phyloP scores from a whole-genome alignment of 2,329 filamentous ascomycete genomes.

The Botrytis medusae region DNA sequence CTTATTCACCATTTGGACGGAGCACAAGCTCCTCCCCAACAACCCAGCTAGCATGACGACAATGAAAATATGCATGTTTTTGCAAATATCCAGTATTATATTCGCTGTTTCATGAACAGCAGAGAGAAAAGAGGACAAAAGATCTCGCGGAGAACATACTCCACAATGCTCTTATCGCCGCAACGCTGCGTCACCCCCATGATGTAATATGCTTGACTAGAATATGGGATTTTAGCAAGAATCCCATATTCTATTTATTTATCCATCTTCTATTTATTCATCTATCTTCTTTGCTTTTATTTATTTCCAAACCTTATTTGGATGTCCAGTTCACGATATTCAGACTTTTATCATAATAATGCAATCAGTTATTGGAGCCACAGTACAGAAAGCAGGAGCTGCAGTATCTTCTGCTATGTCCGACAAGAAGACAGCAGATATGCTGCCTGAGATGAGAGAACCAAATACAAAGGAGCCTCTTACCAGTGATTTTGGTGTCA shows the following conservation, averaged over 20 bases:
- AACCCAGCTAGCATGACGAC: not conserved
- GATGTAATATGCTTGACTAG: not conserved
- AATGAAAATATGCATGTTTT: not conserved
- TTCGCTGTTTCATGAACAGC: not conserved
- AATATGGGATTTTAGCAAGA: not conserved
- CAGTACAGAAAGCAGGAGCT: conserved; percentile 30
- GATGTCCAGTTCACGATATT: not conserved
- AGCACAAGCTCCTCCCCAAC: not conserved
- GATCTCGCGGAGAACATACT: not conserved
- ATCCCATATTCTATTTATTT: not conserved
- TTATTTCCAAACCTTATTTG: not conserved
- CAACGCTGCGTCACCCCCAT: not conserved
- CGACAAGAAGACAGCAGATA: conserved; percentile 36
- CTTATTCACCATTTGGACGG: not conserved
- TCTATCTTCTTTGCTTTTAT: not conserved
- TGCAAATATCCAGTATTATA: not conserved
- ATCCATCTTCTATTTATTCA: not conserved
- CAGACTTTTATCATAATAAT: not conserved
- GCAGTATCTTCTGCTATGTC: conserved; percentile 29
- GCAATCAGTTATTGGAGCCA: conserved; percentile 21
- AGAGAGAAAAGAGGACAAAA: not conserved
- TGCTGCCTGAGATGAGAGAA: conserved; percentile 52
- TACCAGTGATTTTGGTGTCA: conserved; percentile 76
- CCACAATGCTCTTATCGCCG: not conserved
- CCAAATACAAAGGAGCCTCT: conserved; percentile 58